Conservation (phyloP, 805 yeast genomes). For the Starmerella vaccinii region DNA sequence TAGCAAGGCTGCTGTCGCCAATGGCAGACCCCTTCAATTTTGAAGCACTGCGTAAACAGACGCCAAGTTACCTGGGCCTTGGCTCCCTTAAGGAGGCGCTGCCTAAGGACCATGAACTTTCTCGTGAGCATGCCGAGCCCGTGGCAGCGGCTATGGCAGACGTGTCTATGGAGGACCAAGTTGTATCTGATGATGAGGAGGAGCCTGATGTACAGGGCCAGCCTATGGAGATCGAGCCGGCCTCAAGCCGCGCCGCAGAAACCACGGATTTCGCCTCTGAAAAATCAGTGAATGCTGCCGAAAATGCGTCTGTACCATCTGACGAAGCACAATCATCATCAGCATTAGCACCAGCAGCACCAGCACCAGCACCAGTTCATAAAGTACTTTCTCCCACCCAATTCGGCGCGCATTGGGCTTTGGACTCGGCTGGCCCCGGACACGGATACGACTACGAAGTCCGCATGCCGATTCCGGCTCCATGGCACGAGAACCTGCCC, state of each 20-base stretch:
- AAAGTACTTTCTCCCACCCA: constrained; percentile 21
- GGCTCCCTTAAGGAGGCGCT: constrained; percentile 16
- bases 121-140: neutral
- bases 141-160: neutral
- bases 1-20: neutral
- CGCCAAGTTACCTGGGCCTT: constrained; percentile 19
- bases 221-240: neutral
- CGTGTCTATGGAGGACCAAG: constrained; percentile 16
- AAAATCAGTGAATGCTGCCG: too few species aligned
- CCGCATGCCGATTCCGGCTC: constrained; percentile 27
- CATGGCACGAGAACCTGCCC: constrained; percentile 35
- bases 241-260: neutral
- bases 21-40: constrained; percentile 18
- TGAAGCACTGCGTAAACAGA: neutral
- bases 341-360: neutral
- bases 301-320: too few species aligned
- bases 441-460: constrained; percentile 6
- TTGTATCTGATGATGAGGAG: neutral
- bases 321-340: too few species aligned
- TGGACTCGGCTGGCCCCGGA: constrained; percentile 1
- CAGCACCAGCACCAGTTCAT: neutral
- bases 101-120: neutral
- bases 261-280: too few species aligned
- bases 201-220: too few species aligned
- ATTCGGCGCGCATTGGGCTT: constrained; percentile 23